phyloP scores from a whole-genome alignment of 352 stramenopile species.

The Globisporangium solare region DNA sequence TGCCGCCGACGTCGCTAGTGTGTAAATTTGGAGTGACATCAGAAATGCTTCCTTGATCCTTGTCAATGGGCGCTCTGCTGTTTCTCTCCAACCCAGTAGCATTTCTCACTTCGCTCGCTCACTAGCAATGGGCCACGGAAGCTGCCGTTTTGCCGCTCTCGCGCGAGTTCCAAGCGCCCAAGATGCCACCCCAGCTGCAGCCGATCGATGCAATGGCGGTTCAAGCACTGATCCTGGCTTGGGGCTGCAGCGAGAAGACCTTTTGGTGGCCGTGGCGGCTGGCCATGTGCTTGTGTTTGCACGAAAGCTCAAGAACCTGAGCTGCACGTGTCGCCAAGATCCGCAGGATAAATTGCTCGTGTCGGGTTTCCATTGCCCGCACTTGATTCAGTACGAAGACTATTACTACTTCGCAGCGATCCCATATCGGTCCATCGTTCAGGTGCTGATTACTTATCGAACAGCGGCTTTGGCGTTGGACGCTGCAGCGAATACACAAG shows the following conservation, averaged over 20 bases:
- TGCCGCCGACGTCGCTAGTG: no score
- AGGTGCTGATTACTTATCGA: conserved; percentile 39
- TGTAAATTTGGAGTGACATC: no score
- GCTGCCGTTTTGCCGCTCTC: not conserved
- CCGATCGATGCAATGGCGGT: not conserved
- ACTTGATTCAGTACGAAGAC: conserved; percentile 28
- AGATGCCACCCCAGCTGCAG: not conserved
- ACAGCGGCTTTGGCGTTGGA: conserved; percentile 10
- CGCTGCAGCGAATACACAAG: no score
- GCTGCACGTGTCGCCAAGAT: conserved; percentile 21
- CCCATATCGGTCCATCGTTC: conserved; percentile 19
- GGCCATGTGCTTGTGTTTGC: conserved; percentile 11
- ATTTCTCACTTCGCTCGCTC: no score
- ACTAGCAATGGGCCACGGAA: no score
- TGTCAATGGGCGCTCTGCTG: no score
- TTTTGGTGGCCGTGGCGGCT: conserved; percentile 11
- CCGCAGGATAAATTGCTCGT: conserved; percentile 18
- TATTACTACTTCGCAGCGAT: conserved; percentile 26
- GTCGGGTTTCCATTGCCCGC: conserved; percentile 35
- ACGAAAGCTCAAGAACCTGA: conserved; percentile 1
- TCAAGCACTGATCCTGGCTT: not conserved
- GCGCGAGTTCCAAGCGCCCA: not conserved
- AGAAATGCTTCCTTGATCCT: no score
- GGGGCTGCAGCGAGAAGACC: conserved; percentile 2
- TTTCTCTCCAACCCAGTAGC: no score